These are phyloP conservation scores for Globisporangium paddicum DNA, from an alignment of 352 stramenopile genomes.

Conservation along the genomic window DNA sequence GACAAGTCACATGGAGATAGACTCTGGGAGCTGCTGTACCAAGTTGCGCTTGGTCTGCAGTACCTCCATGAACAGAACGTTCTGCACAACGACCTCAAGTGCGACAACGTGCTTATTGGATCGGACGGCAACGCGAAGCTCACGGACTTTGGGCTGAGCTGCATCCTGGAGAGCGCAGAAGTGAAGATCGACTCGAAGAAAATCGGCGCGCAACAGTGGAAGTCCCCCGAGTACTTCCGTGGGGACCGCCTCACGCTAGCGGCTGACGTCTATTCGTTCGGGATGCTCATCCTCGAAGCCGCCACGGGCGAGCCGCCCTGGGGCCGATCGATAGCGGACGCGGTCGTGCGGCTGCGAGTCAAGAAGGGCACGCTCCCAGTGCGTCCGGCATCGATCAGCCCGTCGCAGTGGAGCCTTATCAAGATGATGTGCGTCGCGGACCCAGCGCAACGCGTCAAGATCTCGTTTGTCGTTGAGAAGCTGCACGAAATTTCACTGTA, in stretches of 20 bases:
- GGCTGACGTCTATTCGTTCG: constrained; percentile 22
- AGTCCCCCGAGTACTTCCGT: constrained; percentile 9
- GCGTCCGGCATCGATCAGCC: neutral
- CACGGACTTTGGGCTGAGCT: constrained; percentile 22
- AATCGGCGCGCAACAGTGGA: constrained; percentile 9
- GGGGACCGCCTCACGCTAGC: constrained; percentile 1
- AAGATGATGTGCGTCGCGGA: constrained; percentile 13
- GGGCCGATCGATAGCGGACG: neutral
- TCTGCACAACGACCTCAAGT: constrained; percentile 11
- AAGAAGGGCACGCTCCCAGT: neutral
- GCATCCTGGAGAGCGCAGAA: neutral
- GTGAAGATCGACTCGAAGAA: neutral
- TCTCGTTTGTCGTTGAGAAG: constrained; percentile 9
- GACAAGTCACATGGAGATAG: neutral
- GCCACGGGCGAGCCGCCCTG: constrained; percentile 13
- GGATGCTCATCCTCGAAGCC: constrained; percentile 20
- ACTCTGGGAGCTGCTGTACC: constrained; percentile 3
- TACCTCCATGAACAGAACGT: no score
- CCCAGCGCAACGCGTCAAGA: neutral
- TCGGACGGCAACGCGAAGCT: constrained; percentile 16
- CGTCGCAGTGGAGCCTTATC: constrained; percentile 14
- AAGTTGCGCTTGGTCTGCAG: constrained; percentile 13
- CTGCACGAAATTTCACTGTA: neutral
- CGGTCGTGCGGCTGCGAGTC: constrained; percentile 5
- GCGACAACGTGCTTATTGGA: constrained; percentile 27